Conservation (phyloP, 2,329 filamentous ascomycete genomes). For the Apiospora aurea region DNA sequence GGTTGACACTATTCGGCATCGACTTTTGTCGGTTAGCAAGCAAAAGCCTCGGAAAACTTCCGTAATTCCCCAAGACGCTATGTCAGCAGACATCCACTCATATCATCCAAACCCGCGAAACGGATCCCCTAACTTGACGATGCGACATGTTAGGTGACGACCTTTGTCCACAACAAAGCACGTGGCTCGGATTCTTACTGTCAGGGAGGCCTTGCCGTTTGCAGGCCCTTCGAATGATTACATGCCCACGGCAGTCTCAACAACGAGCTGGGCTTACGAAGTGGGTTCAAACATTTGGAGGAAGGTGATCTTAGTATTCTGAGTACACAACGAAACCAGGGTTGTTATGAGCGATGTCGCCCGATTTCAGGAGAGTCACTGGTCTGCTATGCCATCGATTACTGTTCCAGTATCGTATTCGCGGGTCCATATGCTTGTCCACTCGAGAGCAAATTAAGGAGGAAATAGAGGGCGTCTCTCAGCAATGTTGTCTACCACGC, state of each 20-base stretch:
- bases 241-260: not conserved
- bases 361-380: no score
- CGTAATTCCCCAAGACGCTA: not conserved
- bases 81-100: not conserved
- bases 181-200: not conserved
- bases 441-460: no score
- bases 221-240: not conserved
- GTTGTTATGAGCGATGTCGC: no score
- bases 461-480: not conserved
- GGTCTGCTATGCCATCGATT: not conserved
- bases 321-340: no score
- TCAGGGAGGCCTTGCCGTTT: not conserved
- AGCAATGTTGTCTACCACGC: not conserved
- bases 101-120: not conserved
- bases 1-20: not conserved
- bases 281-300: not conserved
- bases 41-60: not conserved
- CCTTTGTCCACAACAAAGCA: not conserved
- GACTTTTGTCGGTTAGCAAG: not conserved
- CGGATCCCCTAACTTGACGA: not conserved
- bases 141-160: not conserved
- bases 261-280: not conserved
- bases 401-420: not conserved
- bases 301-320: not conserved
- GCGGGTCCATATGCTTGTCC: not conserved